phyloP scores from a whole-genome alignment of 805 yeast species.

The Metschnikowia chrysomelidarum region DNA sequence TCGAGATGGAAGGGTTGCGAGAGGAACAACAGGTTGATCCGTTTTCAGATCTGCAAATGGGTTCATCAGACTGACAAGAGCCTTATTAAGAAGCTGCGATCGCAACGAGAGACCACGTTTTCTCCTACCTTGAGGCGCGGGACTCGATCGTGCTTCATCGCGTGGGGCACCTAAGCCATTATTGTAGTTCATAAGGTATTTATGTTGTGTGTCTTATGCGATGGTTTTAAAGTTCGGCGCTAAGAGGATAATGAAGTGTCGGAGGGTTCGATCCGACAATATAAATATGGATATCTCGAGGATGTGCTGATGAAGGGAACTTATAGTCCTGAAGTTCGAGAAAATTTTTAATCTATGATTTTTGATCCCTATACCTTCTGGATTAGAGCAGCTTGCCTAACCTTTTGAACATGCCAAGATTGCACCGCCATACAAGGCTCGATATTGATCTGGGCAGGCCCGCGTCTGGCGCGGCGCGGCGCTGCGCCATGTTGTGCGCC shows the following conservation, averaged over 20 bases:
- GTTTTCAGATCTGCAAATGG: slow-evolving; percentile 24
- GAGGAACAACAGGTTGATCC: slow-evolving; percentile 6
- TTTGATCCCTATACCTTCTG: slow-evolving; percentile 1
- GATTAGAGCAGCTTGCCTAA: no score
- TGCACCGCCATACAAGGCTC: slow-evolving; percentile 1
- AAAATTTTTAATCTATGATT: neutral
- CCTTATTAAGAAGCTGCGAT: slow-evolving; percentile 59
- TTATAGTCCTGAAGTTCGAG: no score
- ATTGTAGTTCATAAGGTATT: neutral
- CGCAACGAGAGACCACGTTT: slow-evolving; percentile 67
- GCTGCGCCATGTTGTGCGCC: neutral
- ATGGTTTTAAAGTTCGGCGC: no score
- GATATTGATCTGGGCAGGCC: slow-evolving; percentile 7
- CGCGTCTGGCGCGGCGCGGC: slow-evolving; percentile 3
- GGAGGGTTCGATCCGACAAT: no score
- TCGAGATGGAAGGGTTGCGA: slow-evolving; percentile 6
- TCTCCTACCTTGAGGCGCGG: slow-evolving; percentile 32
- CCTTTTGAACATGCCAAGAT: slow-evolving; percentile 3
- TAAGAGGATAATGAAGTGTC: no score
- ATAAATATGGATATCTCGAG: no score
- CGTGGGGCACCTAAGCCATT: neutral
- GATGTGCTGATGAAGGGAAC: no score
- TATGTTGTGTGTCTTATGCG: neutral
- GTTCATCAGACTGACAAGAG: slow-evolving; percentile 20
- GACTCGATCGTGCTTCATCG: slow-evolving; percentile 1